Conservation (phyloP, 2,329 filamentous ascomycete species). For the Colletotrichum sp. region DNA sequence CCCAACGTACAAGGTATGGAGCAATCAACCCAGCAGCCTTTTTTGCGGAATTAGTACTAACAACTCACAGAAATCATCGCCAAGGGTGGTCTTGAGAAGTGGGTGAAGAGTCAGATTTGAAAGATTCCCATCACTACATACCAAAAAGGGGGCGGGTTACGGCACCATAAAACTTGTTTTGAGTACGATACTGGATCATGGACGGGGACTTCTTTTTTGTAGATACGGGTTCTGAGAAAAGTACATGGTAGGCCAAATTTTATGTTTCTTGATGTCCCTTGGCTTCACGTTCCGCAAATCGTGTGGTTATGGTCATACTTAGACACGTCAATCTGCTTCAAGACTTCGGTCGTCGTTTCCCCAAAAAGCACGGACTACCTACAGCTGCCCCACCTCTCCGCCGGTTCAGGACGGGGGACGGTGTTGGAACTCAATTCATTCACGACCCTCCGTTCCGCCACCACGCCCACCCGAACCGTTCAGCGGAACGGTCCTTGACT, state of each 20-base stretch:
- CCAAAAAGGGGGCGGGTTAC: neutral
- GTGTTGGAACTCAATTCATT: neutral
- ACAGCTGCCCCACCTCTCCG: neutral
- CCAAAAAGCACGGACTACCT: neutral
- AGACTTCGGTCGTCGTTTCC: too few relatives aligned
- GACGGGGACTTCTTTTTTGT: neutral
- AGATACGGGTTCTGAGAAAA: neutral
- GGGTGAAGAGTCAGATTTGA: slow-evolving; percentile 77
- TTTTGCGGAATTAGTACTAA: fast-evolving
- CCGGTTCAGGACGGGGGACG: neutral
- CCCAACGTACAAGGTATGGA: slow-evolving; percentile 72
- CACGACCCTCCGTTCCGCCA: neutral
- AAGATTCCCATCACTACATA: neutral
- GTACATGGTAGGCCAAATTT: neutral
- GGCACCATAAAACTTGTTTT: neutral
- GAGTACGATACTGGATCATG: neutral
- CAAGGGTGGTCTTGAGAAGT: slow-evolving; percentile 78
- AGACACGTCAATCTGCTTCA: too few relatives aligned
- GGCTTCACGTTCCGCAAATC: too few relatives aligned
- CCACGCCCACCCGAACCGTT: neutral
- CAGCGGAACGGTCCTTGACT: neutral
- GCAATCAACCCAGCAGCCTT: neutral
- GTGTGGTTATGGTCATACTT: neutral
- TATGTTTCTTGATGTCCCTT: neutral
- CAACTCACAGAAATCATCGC: slow-evolving; percentile 72